Percentiles rank a stretch among this genome's conserved stretches.
phyloP scores from a whole-genome alignment of 768 basidiomycete species.

The Lactifluus volemus region DNA sequence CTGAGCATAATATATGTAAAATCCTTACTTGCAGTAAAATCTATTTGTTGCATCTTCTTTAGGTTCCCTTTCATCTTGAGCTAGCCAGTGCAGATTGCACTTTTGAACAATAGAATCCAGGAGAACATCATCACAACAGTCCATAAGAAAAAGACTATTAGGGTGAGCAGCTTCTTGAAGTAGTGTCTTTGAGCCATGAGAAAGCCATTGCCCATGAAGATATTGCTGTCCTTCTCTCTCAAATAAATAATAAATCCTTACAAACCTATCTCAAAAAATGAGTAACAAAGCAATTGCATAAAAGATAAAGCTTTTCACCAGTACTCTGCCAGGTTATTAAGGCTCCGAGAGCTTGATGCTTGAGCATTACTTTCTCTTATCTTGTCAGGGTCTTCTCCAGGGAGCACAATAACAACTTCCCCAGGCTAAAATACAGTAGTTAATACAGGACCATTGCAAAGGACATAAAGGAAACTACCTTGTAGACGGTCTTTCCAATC shows the following conservation, averaged over 20 bases:
- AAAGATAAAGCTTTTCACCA: slow-evolving; percentile 41
- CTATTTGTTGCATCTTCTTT: slow-evolving; percentile 35
- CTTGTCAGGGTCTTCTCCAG: slow-evolving; percentile 41
- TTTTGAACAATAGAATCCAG: slow-evolving; percentile 50
- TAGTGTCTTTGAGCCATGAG: slow-evolving; percentile 56
- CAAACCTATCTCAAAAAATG: slow-evolving; percentile 43
- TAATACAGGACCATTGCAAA: background rate
- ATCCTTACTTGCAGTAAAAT: slow-evolving; percentile 50
- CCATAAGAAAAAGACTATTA: slow-evolving; percentile 45
- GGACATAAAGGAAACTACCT: slow-evolving; percentile 27
- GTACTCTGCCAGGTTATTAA: slow-evolving; percentile 48
- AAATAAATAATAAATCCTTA: slow-evolving; percentile 56
- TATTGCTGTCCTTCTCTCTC: slow-evolving; percentile 37
- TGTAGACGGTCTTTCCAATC: slow-evolving; percentile 52
- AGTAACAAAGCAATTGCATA: background rate
- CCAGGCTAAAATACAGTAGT: slow-evolving; percentile 41
- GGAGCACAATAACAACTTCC: slow-evolving; percentile 54
- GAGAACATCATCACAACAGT: slow-evolving; percentile 48
- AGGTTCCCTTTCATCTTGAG: slow-evolving; percentile 37
- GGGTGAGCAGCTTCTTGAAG: slow-evolving; percentile 62
- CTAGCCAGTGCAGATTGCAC: slow-evolving; percentile 41
- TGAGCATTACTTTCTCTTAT: slow-evolving; percentile 34
- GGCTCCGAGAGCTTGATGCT: slow-evolving; percentile 35
- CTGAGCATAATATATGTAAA: background rate
- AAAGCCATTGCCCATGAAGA: slow-evolving; percentile 68